phyloP scores from a whole-genome alignment of 2,329 filamentous ascomycete genomes.

The Tolypocladium paradoxum region DNA sequence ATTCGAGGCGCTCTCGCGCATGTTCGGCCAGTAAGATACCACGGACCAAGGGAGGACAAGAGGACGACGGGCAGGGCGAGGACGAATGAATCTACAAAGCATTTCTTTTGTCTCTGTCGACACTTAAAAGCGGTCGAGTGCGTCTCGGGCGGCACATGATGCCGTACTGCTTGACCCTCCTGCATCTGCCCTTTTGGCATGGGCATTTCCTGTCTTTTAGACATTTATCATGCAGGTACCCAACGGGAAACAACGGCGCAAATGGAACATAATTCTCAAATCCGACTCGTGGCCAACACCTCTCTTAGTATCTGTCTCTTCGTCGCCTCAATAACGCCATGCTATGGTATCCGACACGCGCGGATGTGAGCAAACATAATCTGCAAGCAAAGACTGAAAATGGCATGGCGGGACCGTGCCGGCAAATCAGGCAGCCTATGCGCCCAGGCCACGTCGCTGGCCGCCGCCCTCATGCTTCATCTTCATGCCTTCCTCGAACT shows the following conservation, averaged over 20 bases:
- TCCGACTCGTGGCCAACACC: neutral
- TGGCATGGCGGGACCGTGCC: neutral
- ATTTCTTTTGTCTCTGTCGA: neutral
- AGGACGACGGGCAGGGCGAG: too few species aligned
- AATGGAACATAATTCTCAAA: neutral
- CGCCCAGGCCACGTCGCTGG: conserved; percentile 42
- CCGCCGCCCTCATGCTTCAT: conserved; percentile 42
- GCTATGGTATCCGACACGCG: neutral
- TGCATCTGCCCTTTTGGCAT: neutral
- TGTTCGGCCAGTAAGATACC: conserved; percentile 27
- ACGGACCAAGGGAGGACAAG: neutral
- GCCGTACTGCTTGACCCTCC: neutral
- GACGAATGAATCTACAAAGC: neutral
- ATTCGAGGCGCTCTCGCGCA: conserved; percentile 45
- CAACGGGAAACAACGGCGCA: neutral
- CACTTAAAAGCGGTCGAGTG: neutral
- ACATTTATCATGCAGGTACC: neutral
- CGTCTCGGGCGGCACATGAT: neutral
- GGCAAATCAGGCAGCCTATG: conserved; percentile 18
- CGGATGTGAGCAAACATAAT: neutral
- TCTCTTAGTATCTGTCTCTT: neutral
- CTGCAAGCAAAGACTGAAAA: neutral
- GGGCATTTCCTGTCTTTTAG: neutral
- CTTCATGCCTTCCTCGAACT: conserved; percentile 45
- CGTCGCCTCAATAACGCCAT: neutral